Evolutionary conservation across 805 yeast species (phyloP), one percentile per base, ranked within the genome.

Genomic region (Yarrowia sp.): DNA sequence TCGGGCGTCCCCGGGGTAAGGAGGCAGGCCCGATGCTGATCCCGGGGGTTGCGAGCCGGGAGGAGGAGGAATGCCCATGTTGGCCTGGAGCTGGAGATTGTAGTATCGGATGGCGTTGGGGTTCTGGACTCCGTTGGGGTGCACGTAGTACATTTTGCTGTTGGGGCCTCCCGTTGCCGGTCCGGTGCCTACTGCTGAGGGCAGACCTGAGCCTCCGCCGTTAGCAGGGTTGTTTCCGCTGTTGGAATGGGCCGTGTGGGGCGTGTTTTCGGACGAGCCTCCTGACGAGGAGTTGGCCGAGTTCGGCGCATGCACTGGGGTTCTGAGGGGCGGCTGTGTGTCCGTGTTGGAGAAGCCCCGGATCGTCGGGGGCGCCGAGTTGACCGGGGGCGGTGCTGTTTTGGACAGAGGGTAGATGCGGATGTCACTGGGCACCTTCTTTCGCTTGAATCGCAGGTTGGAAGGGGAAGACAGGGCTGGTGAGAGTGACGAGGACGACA

Each of bases 281-380:
- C 49, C 52, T 8, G 65, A 59, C 11, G 52, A 35, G 38, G 65
- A 59, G 52, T 59, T 59, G 52, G 65, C 65, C 52, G 65, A 59
- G 65, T 59, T 59, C 12, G 65, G 65, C 35, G 65, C 65, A 59
- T 59, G 65, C 32, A 59, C 65, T 40, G 65, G 65, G 41, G 65
- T 59, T 45, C 65, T 26, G 11, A 59, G 42, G 5, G 50, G 50
- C 41, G 41, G 52, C 14, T 59, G 65, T 16, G 48, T n/a, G 8
- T 59, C 52, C 9, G 64, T 14, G 15, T n/a, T 4, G 8, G 61
- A 42, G 41, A 59, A 59, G 42, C 19, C 42, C 12, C 65, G 40
- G 19, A 59, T 16, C 26, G 65, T 59, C 15, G 65, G 52, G 8
- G 65, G 65, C 12, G 65, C 65, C n/a, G 65, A 59, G 52, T 59